Evolutionary conservation across 225 moss, liverwort and hornwort genomes (phyloP).

Genomic region (Thuidium tamariscinum): DNA sequence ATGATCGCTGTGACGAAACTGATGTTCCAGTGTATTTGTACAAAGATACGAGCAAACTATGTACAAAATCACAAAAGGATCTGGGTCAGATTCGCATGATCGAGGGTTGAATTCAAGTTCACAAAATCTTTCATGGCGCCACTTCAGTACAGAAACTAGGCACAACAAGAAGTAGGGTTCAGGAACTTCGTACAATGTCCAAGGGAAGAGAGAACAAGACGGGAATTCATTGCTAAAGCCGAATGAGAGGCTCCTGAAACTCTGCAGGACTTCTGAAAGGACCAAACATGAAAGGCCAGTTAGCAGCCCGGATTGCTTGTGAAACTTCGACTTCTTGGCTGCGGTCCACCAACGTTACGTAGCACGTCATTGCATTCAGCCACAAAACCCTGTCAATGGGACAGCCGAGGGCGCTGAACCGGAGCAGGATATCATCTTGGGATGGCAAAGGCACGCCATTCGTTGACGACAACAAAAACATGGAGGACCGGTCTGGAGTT

Average conservation of each 20-base stretch:
- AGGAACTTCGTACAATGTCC: neutral
- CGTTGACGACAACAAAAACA: conserved; percentile 31
- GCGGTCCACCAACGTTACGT: conserved; percentile 24
- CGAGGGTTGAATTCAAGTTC: neutral
- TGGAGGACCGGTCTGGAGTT: conserved; percentile 30
- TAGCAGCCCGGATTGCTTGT: conserved; percentile 7
- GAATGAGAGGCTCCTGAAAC: conserved; percentile 27
- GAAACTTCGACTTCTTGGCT: conserved; percentile 8
- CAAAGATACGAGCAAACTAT: neutral
- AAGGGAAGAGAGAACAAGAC: neutral
- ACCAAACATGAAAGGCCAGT: conserved; percentile 33
- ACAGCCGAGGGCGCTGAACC: conserved; percentile 19
- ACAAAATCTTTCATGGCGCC: neutral
- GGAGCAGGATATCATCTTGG: conserved; percentile 34
- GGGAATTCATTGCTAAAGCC: neutral
- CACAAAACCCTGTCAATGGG: conserved; percentile 25
- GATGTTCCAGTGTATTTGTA: neutral
- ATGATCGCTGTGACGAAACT: neutral
- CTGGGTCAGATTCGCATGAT: neutral
- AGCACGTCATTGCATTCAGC: conserved; percentile 45
- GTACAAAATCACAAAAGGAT: neutral
- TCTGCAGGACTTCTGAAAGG: conserved; percentile 29
- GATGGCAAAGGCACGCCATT: conserved; percentile 39
- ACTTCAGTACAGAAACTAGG: neutral
- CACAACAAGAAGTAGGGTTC: neutral